phyloP scores from a whole-genome alignment of 768 basidiomycete genomes.

The Rubroboletus satanas region DNA sequence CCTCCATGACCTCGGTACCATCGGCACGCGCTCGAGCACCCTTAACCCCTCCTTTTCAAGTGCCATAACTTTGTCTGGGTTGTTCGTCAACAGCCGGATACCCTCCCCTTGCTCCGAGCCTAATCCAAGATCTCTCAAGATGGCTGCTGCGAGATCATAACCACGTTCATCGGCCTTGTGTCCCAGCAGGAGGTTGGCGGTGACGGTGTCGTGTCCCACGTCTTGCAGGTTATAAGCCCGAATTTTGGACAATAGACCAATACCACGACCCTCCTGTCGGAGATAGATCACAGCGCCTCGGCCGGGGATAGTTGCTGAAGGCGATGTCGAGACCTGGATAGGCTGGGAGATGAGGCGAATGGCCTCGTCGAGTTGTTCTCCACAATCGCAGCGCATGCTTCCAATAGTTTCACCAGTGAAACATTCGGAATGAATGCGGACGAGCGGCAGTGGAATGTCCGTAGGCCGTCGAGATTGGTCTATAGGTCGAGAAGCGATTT shows the following conservation, averaged over 20 bases:
- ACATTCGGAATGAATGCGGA: slow-evolving; percentile 97
- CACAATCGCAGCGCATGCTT: slow-evolving; percentile 98
- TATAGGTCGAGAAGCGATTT: slow-evolving; percentile 39
- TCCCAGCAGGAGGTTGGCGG: slow-evolving; percentile 93
- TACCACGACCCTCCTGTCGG: slow-evolving; percentile 96
- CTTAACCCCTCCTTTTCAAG: slow-evolving; percentile 76
- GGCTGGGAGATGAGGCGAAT: slow-evolving; percentile 81
- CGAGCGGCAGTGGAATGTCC: slow-evolving; percentile 67
- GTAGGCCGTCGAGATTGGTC: slow-evolving; percentile 7
- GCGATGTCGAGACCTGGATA: slow-evolving; percentile 42
- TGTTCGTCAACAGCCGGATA: slow-evolving; percentile 88
- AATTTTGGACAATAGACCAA: slow-evolving; percentile 93
- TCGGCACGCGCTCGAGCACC: slow-evolving; percentile 82
- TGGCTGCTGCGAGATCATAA: slow-evolving; percentile 89
- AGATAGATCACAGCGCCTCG: slow-evolving; percentile 93
- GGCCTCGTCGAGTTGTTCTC: slow-evolving; percentile 98
- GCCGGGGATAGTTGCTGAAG: slow-evolving; percentile 56
- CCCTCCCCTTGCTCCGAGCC: slow-evolving; percentile 53
- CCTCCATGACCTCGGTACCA: slow-evolving; percentile 90
- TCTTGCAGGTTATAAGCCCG: slow-evolving; percentile 98
- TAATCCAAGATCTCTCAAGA: slow-evolving; percentile 82
- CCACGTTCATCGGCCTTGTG: slow-evolving; percentile 91
- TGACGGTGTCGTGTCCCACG: slow-evolving; percentile 97
- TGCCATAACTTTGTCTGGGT: slow-evolving; percentile 94
- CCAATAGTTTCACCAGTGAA: slow-evolving; percentile 98